Conservation (phyloP, 257 asterid species). For the Datura wrightii region DNA sequence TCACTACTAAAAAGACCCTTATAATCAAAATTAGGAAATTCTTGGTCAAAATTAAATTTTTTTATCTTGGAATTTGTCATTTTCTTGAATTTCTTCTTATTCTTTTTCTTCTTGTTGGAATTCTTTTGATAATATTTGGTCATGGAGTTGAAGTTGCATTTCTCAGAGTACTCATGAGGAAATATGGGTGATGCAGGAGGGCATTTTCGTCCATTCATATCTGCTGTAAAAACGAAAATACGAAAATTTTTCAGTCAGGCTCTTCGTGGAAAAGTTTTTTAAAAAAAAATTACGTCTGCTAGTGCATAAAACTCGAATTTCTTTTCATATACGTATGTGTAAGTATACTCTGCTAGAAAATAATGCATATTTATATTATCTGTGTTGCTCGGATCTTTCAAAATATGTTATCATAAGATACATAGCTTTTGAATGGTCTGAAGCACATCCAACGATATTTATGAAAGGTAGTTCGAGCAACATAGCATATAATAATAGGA, state of each 20-base stretch:
- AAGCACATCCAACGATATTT: no score
- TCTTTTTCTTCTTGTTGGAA: background rate
- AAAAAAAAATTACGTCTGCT: no score
- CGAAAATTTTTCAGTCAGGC: background rate
- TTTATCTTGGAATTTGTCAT: background rate
- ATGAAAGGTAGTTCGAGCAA: background rate
- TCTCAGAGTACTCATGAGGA: background rate
- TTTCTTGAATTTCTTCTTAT: background rate
- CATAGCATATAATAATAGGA: background rate
- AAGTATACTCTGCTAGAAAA: background rate
- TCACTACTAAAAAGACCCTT: constrained; percentile 34
- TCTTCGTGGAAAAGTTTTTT: no score
- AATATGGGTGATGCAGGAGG: background rate
- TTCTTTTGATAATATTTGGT: background rate
- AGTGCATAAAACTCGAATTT: background rate
- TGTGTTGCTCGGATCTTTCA: background rate
- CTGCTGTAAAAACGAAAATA: background rate
- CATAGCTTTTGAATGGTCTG: no score
- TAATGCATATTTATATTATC: background rate
- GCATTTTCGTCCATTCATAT: constrained; percentile 4
- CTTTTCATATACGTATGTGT: background rate
- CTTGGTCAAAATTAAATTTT: background rate
- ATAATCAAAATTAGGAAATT: constrained; percentile 12
- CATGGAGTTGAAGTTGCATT: constrained; percentile 6
- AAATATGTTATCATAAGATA: no score